Evolutionary conservation across 1,284 basidiomycete species (phyloP).

Genomic region (Moesziomyces globuligerus): DNA sequence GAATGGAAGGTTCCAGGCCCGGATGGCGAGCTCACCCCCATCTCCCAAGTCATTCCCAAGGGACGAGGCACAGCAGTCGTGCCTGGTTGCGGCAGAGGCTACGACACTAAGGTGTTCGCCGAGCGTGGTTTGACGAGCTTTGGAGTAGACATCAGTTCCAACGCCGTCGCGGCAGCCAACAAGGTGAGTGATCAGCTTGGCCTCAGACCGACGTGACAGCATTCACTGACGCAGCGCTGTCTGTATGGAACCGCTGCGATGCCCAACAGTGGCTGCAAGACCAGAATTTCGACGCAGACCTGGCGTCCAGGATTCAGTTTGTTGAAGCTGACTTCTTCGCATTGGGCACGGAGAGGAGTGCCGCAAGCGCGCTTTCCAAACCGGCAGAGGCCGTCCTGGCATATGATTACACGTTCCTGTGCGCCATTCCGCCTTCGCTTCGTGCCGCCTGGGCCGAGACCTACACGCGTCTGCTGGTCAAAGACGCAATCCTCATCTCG

Average conservation of each 20-base stretch:
- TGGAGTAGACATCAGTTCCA: conserved; percentile 49
- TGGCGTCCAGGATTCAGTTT: conserved; percentile 25
- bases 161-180: conserved; percentile 41
- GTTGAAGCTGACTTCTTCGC: conserved; percentile 49
- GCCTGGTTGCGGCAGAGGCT: conserved; percentile 49
- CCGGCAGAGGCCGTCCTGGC: conserved; percentile 22
- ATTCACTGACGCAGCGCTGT: too few species aligned
- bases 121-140: conserved; percentile 37
- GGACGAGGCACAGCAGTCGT: conserved; percentile 28
- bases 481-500: conserved; percentile 44
- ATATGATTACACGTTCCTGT: conserved; percentile 61
- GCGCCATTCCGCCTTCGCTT: conserved; percentile 51
- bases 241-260: too few species aligned
- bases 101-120: conserved; percentile 47
- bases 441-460: conserved; percentile 48
- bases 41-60: conserved; percentile 29
- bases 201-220: too few species aligned
- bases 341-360: conserved; percentile 23
- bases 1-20: conserved; percentile 15
- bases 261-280: conserved; percentile 38
- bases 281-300: conserved; percentile 12
- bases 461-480: conserved; percentile 44
- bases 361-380: conserved; percentile 17
- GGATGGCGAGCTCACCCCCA: conserved; percentile 9
- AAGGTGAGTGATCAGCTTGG: conserved; percentile 19